Conservation (phyloP, 495 filamentous ascomycete species). For the Durotheca rogersii region DNA sequence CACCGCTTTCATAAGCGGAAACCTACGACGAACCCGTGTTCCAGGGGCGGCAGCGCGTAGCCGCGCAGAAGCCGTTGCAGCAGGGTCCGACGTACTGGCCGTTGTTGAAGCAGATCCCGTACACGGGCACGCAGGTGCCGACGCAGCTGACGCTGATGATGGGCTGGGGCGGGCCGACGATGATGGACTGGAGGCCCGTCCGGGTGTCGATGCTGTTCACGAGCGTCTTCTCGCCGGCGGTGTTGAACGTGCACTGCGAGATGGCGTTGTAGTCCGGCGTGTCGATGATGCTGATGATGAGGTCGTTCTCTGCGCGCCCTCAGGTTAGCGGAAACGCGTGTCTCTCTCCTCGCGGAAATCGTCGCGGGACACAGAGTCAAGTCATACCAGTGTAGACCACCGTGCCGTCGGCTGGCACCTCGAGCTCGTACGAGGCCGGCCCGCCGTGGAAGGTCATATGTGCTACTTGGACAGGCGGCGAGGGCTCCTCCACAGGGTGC, state of each 20-base stretch:
- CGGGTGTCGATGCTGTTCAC: slow-evolving; percentile 23
- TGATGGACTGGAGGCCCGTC: slow-evolving; percentile 24
- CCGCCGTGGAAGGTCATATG: slow-evolving; percentile 31
- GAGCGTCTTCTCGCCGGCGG: slow-evolving; percentile 22
- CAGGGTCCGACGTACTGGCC: slow-evolving; percentile 14
- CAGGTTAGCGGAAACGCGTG: not conserved
- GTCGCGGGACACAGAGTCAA: too few relatives aligned
- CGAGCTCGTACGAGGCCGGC: slow-evolving; percentile 29
- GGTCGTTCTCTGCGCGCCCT: slow-evolving; percentile 19
- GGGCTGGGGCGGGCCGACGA: slow-evolving; percentile 35
- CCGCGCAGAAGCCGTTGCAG: slow-evolving; percentile 27
- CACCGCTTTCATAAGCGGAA: too few relatives aligned
- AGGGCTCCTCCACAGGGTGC: slow-evolving; percentile 11
- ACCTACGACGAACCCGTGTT: too few relatives aligned
- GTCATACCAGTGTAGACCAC: slow-evolving; percentile 23
- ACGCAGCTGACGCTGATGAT: slow-evolving; percentile 33
- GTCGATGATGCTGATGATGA: slow-evolving; percentile 32
- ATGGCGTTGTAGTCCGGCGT: slow-evolving; percentile 28
- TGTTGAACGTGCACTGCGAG: slow-evolving; percentile 30
- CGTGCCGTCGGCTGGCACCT: slow-evolving; percentile 20
- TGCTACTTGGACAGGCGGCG: slow-evolving; percentile 9
- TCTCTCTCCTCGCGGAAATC: too few relatives aligned
- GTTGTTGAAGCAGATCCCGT: slow-evolving; percentile 17
- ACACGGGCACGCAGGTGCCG: slow-evolving; percentile 13
- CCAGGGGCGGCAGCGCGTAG: slow-evolving; percentile 19